phyloP scores from a whole-genome alignment of 768 basidiomycete species.

The Tylopilus intermedius region DNA sequence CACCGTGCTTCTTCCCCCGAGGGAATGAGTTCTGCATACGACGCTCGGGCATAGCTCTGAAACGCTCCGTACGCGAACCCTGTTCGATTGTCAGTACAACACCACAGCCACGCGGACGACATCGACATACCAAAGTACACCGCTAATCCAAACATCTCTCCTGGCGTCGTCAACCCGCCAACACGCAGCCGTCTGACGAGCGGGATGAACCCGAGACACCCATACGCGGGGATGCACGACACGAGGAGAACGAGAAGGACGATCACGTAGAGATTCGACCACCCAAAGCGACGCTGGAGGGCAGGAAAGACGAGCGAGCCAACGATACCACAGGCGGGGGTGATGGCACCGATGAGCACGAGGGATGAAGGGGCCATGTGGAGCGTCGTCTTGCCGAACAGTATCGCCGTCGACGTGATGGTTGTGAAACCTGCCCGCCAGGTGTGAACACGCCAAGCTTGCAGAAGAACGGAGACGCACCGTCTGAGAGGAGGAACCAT shows the following conservation, averaged over 20 bases:
- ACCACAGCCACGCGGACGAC: neutral
- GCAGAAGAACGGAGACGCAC: slow-evolving; percentile 36
- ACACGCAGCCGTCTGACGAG: slow-evolving; percentile 47
- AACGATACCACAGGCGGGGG: slow-evolving; percentile 70
- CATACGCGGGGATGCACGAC: slow-evolving; percentile 69
- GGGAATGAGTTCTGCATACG: slow-evolving; percentile 84
- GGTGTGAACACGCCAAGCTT: neutral
- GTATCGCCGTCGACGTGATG: slow-evolving; percentile 83
- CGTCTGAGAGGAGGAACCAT: slow-evolving; percentile 93
- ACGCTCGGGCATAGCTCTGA: slow-evolving; percentile 83
- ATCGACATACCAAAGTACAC: slow-evolving; percentile 66
- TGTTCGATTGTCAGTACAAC: slow-evolving; percentile 18
- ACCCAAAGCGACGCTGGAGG: slow-evolving; percentile 59
- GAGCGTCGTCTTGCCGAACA: slow-evolving; percentile 87
- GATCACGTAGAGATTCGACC: slow-evolving; percentile 67
- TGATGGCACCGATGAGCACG: slow-evolving; percentile 74
- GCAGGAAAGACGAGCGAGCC: slow-evolving; percentile 81
- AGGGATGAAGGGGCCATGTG: slow-evolving; percentile 75
- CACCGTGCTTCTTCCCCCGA: slow-evolving; percentile 86
- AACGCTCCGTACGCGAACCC: slow-evolving; percentile 83
- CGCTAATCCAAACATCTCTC: slow-evolving; percentile 82
- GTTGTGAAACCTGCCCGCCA: slow-evolving; percentile 67
- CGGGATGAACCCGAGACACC: slow-evolving; percentile 72
- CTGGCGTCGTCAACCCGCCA: slow-evolving; percentile 71
- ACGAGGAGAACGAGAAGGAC: slow-evolving; percentile 63